A percentile compares a stretch with the other conserved stretches of the same genome.
These are phyloP conservation scores for Diutina catenulata DNA, from an alignment of 1,139 yeast species.

Conservation along the genomic window DNA sequence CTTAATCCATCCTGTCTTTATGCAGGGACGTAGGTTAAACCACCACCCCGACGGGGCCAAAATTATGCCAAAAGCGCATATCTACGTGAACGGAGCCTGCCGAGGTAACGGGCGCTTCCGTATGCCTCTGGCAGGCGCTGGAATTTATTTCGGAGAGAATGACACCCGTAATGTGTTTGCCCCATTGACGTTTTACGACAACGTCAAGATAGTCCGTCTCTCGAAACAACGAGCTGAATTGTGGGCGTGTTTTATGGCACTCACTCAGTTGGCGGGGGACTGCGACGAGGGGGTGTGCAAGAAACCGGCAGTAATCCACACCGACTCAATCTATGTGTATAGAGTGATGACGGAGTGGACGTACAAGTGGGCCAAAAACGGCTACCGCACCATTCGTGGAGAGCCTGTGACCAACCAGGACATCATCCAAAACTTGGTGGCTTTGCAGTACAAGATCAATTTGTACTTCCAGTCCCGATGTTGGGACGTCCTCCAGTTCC, in stretches of 20 bases:
- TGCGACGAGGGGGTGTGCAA: slow-evolving; percentile 5
- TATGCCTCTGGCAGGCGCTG: slow-evolving; percentile 48
- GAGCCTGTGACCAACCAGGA: slow-evolving; percentile 39
- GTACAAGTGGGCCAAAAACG: slow-evolving; percentile 38
- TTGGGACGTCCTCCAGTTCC: too few relatives aligned
- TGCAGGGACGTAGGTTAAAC: too few relatives aligned
- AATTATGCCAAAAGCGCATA: too few relatives aligned
- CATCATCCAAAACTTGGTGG: slow-evolving; percentile 24
- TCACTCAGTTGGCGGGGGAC: slow-evolving; percentile 24
- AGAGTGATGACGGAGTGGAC: slow-evolving; percentile 41
- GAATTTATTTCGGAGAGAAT: slow-evolving; percentile 52
- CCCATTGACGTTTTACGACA: slow-evolving; percentile 27
- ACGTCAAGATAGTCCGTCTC: slow-evolving; percentile 18
- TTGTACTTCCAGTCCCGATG: too few relatives aligned
- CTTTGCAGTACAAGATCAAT: slow-evolving; percentile 19
- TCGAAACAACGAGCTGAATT: slow-evolving; percentile 83
- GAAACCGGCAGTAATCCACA: slow-evolving; percentile 22
- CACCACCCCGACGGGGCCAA: too few relatives aligned
- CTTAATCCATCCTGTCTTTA: too few relatives aligned
- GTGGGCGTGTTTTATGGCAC: slow-evolving; percentile 49
- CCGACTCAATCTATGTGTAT: slow-evolving; percentile 51
- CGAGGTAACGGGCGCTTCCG: slow-evolving; percentile 39
- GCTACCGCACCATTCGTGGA: slow-evolving; percentile 37
- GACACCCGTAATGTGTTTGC: slow-evolving; percentile 45
- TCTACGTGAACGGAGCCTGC: slow-evolving; percentile 69